Evolutionary conservation across 2,329 filamentous ascomycete species (phyloP), one percentile per base, ranked within the genome.

Genomic region (Trichoderma koningii): DNA sequence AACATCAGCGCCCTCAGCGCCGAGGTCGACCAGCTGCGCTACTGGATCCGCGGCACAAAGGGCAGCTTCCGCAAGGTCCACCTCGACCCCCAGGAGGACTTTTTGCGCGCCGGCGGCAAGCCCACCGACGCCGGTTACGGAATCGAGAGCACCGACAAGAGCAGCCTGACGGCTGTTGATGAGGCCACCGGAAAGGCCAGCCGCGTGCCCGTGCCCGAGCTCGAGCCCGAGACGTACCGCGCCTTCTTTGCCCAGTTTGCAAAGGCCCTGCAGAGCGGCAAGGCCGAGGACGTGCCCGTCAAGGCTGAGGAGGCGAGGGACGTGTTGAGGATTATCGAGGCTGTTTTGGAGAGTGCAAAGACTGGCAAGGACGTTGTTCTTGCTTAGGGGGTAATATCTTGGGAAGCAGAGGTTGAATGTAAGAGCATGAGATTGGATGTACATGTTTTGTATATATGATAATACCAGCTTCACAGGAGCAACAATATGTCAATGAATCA

Each of bases 31-130:
- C 91, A 94, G 79, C 80, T 89, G 66, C 81, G 91, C 45, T 94
- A 88, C 80, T 93, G 91, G 90, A 81, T 93, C 10, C 82, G 90
- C 28, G 91, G 91, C 23, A 85, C 85, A 19, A 87, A 88, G 76
- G 91, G 89, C 0, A 90, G 85, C 72, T 94, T 89, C 77, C 89
- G 85, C 79, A 94, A 93, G 81, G 77, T 79, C 45, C 81, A 83
- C 62, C 80, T 94, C 2, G 91, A 95, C 73, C 79, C 86, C 1
- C 91, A 94, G 76, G 91, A 95, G 78, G 85, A 88, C 64, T 89
- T 92, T 75, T 82, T 93, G 61, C 85, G 85, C 74, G 81, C 78
- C 2, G 90, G 90, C 9, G 76, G 85, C 69, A 83, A 81, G 73
- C 86, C 87, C 7, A 81, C 82, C 0, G 87, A 91, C 64, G 74